Percentiles rank a stretch among this genome's conserved stretches.
These are phyloP conservation scores for Phytophthora lateralis DNA, from an alignment of 352 stramenopile species.

Conservation along the genomic window DNA sequence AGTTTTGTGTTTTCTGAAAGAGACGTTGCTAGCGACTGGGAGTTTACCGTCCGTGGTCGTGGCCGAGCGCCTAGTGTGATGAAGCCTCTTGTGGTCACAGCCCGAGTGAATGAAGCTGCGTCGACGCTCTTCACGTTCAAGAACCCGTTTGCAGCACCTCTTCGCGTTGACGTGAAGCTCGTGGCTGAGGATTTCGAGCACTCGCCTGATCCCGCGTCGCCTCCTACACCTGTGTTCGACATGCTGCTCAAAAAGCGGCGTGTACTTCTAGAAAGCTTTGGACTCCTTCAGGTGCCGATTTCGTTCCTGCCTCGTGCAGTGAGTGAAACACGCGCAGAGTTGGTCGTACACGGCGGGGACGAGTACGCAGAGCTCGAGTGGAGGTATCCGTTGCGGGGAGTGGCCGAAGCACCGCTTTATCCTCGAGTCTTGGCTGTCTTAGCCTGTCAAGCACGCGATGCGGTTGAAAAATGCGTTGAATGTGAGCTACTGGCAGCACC, in stretches of 20 bases:
- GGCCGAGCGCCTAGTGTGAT: slow-evolving; percentile 91
- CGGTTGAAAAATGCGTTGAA: slow-evolving; percentile 60
- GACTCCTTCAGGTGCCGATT: slow-evolving; percentile 89
- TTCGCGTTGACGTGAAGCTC: slow-evolving; percentile 87
- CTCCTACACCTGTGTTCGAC: slow-evolving; percentile 53
- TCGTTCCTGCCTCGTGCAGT: slow-evolving; percentile 86
- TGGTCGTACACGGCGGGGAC: slow-evolving; percentile 70
- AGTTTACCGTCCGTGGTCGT: slow-evolving; percentile 80
- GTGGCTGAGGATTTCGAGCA: slow-evolving; percentile 30
- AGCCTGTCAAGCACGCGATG: slow-evolving; percentile 70
- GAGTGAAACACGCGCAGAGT: slow-evolving; percentile 66
- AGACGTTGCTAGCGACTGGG: slow-evolving; percentile 88
- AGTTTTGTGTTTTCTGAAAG: slow-evolving; percentile 79
- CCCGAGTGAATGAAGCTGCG: slow-evolving; percentile 79
- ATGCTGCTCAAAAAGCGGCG: slow-evolving; percentile 76
- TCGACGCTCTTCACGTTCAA: slow-evolving; percentile 92
- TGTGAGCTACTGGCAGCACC: slow-evolving; percentile 68
- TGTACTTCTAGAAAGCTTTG: slow-evolving; percentile 86
- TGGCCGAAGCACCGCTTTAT: slow-evolving; percentile 72
- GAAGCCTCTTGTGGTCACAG: slow-evolving; percentile 73
- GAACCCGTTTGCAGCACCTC: slow-evolving; percentile 89
- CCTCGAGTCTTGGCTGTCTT: slow-evolving; percentile 56
- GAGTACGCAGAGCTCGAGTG: slow-evolving; percentile 77
- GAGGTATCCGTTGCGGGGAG: slow-evolving; percentile 73
- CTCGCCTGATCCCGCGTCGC: neutral